Evolutionary conservation across 2,329 filamentous ascomycete genomes (phyloP).

Genomic region (Cryphonectria japonica): DNA sequence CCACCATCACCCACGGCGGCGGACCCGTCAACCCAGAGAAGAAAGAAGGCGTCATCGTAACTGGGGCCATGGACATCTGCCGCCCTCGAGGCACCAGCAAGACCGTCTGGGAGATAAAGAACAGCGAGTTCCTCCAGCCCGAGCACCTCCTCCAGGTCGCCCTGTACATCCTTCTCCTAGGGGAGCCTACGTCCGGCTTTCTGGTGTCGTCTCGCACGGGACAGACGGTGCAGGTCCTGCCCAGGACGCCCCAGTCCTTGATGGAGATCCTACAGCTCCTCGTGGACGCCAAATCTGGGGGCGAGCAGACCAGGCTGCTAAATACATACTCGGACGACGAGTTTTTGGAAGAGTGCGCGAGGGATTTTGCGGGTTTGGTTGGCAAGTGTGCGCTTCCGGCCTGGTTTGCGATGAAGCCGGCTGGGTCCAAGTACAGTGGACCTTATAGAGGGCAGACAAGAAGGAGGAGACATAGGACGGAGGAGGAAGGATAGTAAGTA

Average conservation of each 20-base stretch:
- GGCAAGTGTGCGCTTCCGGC: slow-evolving; percentile 22
- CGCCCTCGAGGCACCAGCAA: slow-evolving; percentile 14
- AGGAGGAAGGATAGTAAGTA: neutral
- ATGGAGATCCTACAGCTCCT: slow-evolving; percentile 25
- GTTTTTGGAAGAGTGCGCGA: slow-evolving; percentile 21
- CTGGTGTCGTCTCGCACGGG: slow-evolving; percentile 23
- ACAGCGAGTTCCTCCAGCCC: slow-evolving; percentile 21
- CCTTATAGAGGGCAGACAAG: neutral
- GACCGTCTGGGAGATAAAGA: slow-evolving; percentile 27
- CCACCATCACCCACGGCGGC: slow-evolving; percentile 20
- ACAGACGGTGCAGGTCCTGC: slow-evolving; percentile 24
- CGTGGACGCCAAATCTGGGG: slow-evolving; percentile 25
- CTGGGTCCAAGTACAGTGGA: slow-evolving; percentile 16
- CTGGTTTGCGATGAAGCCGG: slow-evolving; percentile 25
- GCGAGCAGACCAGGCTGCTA: slow-evolving; percentile 24
- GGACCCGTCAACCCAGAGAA: slow-evolving; percentile 20
- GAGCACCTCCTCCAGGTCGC: slow-evolving; percentile 25
- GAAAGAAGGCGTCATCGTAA: slow-evolving; percentile 13
- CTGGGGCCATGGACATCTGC: slow-evolving; percentile 24
- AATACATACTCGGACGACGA: slow-evolving; percentile 27
- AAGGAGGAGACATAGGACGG: neutral
- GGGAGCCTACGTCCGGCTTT: slow-evolving; percentile 15
- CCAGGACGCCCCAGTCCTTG: slow-evolving; percentile 12
- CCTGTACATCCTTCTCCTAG: slow-evolving; percentile 24
- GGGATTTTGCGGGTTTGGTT: slow-evolving; percentile 12